Base-by-base conservation (phyloP, 345 rosid genomes). In the Aquilaria sinensis region DNA sequence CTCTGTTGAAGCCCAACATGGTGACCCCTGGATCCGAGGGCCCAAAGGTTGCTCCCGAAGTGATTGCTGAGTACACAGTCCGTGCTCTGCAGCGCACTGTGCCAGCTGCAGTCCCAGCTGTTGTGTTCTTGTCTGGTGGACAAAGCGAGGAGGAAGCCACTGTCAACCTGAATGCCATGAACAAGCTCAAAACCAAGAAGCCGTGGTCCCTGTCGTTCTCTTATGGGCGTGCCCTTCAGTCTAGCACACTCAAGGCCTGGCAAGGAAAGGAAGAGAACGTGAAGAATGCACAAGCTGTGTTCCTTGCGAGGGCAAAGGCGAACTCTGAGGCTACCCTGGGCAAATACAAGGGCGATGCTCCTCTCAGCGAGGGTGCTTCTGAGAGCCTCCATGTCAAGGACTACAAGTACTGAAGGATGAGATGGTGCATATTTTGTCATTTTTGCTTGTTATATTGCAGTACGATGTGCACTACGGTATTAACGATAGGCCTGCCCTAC, bases 121-220 rank as follows among this genome's bases (percentile, higher is more conserved):
- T 93, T 0, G 94, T 93, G 61, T 93, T 93, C 81, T 78, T 89
- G 50, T 66, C 98, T 0, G 96, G 98, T 49, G 96, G 98, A 12
- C 96, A 87, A 72, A 88, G 98, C 4, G 97, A 90, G 86, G 94
- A 87, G 75, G 85, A 92, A 67, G 98, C 98, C 2, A 89, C 97
- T 32, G 56, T 63, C 15, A 92, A 92, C 81, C 78, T 92, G 50
- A 87, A 92, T 47, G 97, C 98, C 51, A 92, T 92, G 96, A 92
- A 89, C 77, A 72, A 79, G 64, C 80, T 89, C 43, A 60, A 82
- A 73, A 75, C 79, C 1, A 90, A 87, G 90, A 93, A 93, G 88
- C 98, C 98, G 33, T 93, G 97, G 96, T 47, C 77, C 0, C 82
- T 93, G 10, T 85, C 98, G 37, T 93, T 93, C 74, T 90, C 97